phyloP scores from a whole-genome alignment of 768 basidiomycete species.

The Podaxis sp. region DNA sequence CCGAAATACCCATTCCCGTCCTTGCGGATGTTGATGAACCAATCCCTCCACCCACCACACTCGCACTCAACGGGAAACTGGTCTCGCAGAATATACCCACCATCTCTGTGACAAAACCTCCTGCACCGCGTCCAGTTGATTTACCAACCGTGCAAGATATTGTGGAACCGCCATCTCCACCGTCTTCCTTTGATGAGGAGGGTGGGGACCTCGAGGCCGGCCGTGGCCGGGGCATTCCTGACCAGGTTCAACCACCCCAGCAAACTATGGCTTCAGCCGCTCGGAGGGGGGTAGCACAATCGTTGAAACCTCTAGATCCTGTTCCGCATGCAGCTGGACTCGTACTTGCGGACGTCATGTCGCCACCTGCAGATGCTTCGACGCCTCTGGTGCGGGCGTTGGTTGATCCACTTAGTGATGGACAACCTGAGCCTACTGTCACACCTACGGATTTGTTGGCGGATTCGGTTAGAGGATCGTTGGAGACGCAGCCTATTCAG shows the following conservation, averaged over 20 bases:
- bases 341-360: neutral
- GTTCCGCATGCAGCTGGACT: constrained; percentile 9
- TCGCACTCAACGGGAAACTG: constrained; percentile 18
- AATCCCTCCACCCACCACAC: constrained; percentile 27
- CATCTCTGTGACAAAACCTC: constrained; percentile 65
- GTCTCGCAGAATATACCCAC: constrained; percentile 36
- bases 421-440: neutral
- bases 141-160: constrained; percentile 66
- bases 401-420: constrained; percentile 16
- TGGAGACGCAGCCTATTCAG: neutral
- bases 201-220: constrained; percentile 44
- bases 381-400: constrained; percentile 16
- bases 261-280: neutral
- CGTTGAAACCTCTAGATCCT: neutral
- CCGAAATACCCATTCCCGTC: constrained; percentile 62
- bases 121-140: constrained; percentile 64
- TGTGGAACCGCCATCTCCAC: constrained; percentile 41
- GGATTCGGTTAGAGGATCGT: constrained; percentile 3
- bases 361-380: constrained; percentile 9
- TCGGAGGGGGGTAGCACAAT: neutral
- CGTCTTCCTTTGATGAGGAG: constrained; percentile 32
- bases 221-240: constrained; percentile 33
- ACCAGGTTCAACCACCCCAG: constrained; percentile 13
- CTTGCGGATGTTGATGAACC: constrained; percentile 37
- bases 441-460: neutral